Base-by-base conservation (phyloP, 495 filamentous ascomycete genomes). In the Aspergillus panamensis region DNA sequence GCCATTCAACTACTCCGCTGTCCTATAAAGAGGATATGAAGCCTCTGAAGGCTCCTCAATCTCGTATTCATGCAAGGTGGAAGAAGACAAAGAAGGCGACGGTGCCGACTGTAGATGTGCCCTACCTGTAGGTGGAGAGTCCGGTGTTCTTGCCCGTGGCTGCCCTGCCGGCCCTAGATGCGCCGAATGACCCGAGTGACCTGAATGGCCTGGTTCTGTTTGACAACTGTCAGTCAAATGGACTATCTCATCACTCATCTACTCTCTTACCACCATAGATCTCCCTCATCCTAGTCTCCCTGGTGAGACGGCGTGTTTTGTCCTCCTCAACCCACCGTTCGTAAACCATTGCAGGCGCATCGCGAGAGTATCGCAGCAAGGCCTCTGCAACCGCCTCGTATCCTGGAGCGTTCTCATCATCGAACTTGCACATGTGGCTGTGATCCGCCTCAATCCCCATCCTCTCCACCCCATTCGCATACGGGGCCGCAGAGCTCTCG, bases 401-500 rank as follows among this genome's bases (percentile, higher is more conserved):
- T 1, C 91, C 91, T 0, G 90, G 86, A 0, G 90, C 79, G 55
- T 77, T 82, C 19, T 83, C 80, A 60, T 82, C 84, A 31, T 88
- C 86, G 59, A 94, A 96, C 64, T 91, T 94, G 76, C 86, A 91
- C 89, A 96, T 94, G 35, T 83, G 79, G n/a, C 86, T 87, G 67
- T 96, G 91, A n/a, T 83, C 86, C 1, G 88, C 86, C 61, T 92
- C 87, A 47, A 96, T 90, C 13, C 87, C 87, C 63, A 86, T 89
- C 47, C 87, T 85, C 53, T 85, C 84, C 1, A 89, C 88, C 53
- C 88, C 87, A 16, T 88, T 86, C 17, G 88, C 70, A 43, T 88
- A 84, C 5, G 90, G 91, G 21, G 85, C 82, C 0, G 89, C 91
- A 1, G 90, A 93, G 25, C 73, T 73, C 40, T 91, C 81, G 44